Evolutionary conservation across 2,329 filamentous ascomycete genomes (phyloP), one percentile per base, ranked within the genome.

Genomic region (Exophiala bonariae): DNA sequence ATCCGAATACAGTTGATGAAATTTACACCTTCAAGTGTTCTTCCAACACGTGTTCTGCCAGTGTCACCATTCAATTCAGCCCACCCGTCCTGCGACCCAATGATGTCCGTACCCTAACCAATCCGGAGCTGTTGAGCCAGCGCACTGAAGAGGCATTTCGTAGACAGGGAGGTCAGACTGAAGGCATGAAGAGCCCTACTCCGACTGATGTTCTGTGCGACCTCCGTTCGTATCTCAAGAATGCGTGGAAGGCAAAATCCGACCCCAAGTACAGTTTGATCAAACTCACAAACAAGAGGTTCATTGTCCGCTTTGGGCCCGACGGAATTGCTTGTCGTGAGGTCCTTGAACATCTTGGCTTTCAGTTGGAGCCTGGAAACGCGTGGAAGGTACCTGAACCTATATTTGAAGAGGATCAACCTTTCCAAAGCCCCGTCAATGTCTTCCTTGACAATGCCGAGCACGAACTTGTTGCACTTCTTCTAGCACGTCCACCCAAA

Each of bases 251-350:
- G 35, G 68, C 75, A 16, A 63, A 66, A 5, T 71, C 75, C 37
- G 50, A 57, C 26, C 18, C 38, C 4, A 53, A 42, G 34, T 52
- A 33, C 20, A 73, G 75, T 54, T 65, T 71, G 35, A 82, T 87
- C 56, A 76, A 77, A 4, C 68, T 76, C 6, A 64, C 75, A 13
- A 87, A 87, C 59, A 82, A 83, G 61, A 78, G 79, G 47, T 87
- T 85, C 55, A 71, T 80, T 57, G 72, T 80, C 51, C 77, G 77
- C 2, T 85, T 86, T 62, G 83, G 81, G 8, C 67, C 75, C 33
- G 80, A 84, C 34, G 71, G 71, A 28, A 56, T 46, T 31, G 63
- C 70, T 39, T 87, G 82, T 61, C 72, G 75, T 54, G 68, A 73
- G 9, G 61, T 87, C 20, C 67, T 87, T 14, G 68, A 75, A 45